These are phyloP conservation scores for Trichocladium antarcticum DNA, from an alignment of 495 filamentous ascomycete species.

Conservation along the genomic window DNA sequence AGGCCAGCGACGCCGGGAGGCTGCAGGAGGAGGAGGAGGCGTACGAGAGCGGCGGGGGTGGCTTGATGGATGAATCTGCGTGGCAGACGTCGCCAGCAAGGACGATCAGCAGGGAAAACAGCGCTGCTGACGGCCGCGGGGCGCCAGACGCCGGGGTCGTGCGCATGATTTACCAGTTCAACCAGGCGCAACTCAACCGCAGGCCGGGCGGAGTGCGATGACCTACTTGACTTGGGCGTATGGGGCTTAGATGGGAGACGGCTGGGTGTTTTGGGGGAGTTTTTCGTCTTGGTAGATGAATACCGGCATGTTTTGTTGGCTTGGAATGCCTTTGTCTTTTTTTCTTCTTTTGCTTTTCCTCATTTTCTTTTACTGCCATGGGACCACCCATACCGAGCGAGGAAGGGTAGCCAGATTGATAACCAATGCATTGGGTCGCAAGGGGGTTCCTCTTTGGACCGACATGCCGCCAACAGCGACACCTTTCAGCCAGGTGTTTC, in stretches of 20 bases:
- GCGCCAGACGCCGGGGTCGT: constrained; percentile 57
- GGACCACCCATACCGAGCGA: no score
- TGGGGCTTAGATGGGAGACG: not conserved
- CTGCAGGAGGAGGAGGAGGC: constrained; percentile 57
- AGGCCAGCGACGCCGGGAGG: constrained; percentile 57
- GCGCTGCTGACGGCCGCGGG: constrained; percentile 15
- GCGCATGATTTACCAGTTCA: constrained; percentile 81
- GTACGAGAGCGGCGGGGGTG: constrained; percentile 39
- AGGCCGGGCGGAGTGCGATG: constrained; percentile 32
- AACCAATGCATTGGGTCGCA: no score
- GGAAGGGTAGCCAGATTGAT: no score
- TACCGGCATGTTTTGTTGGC: not conserved
- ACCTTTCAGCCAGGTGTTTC: no score
- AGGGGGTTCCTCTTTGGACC: no score
- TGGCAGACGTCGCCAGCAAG: constrained; percentile 40
- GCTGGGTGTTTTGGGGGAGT: not conserved
- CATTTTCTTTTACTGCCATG: no score
- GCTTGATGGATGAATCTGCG: constrained; percentile 41
- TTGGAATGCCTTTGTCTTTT: no score
- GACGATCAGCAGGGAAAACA: constrained; percentile 34
- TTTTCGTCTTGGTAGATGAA: not conserved
- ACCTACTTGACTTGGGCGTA: constrained; percentile 7
- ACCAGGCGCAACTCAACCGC: constrained; percentile 63
- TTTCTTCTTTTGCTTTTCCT: no score
- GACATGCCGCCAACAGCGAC: no score